Evolutionary conservation across 2,329 filamentous ascomycete genomes (phyloP), one percentile per base, ranked within the genome.

Genomic region (Fusarium pseudoanthophilum): DNA sequence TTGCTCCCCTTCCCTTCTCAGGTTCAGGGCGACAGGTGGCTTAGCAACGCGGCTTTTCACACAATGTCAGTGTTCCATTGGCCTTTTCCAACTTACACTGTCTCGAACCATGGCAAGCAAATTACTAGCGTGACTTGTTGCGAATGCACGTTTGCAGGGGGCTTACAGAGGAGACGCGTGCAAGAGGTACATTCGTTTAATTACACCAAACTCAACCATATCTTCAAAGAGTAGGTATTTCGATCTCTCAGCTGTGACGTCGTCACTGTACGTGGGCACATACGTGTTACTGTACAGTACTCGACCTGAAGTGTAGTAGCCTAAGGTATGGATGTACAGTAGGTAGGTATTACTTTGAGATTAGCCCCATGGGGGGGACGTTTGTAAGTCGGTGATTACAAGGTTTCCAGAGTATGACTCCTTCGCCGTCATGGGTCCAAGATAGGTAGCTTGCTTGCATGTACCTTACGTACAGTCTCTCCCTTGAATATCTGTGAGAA

Each of bases 181-280:
- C 60, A 73, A 59, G 34, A 63, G 65, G 37, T 69, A 72, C 70
- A 64, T 49, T 49, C 21, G n/a, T 37, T 60, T 64, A 52, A 48
- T 60, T 32, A 53, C 18, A 48, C 24, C 53, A n/a, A 45, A 60
- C 40, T 46, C 26, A 40, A n/a, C 51, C 26, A 60, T 49, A 24
- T 53, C 64, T 55, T 48, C 36, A 37, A 55, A 56, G 59, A 48
- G 21, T 57, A n/a, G 16, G 18, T 28, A 13, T 56, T 34, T 59
- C 56, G 42, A 59, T 36, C 28, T 20, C 28, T 16, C 24, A 62
- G 36, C 64, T 69, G 64, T 73, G 64, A 76, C 73, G 65, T 75
- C 69, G 61, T 55, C 59, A 45, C 64, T 76, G 66, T 74, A 77
- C 75, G 75, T 75, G 56, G 64, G 52, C 73, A 57, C 75, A 51